phyloP scores from a whole-genome alignment of 1,139 yeast species.

The Blastobotrys ciferrii region DNA sequence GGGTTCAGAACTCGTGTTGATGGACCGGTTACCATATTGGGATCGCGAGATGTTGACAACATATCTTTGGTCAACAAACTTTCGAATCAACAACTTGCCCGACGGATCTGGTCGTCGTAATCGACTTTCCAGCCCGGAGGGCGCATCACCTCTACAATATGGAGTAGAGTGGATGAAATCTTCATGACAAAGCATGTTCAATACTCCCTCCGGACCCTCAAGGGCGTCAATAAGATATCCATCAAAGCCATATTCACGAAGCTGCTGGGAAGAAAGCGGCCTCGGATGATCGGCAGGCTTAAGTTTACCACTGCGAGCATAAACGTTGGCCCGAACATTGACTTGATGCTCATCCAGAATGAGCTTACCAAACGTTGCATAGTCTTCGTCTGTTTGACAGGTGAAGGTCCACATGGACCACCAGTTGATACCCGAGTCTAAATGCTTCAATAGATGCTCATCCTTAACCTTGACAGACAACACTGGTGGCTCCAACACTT shows the following conservation, averaged over 20 bases:
- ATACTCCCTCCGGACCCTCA: slow-evolving; percentile 71
- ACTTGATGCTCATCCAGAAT: slow-evolving; percentile 41
- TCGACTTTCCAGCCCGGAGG: neutral
- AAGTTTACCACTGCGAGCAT: slow-evolving; percentile 30
- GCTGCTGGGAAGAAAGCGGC: slow-evolving; percentile 25
- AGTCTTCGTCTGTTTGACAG: slow-evolving; percentile 44
- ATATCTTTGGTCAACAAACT: slow-evolving; percentile 15
- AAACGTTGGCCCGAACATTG: slow-evolving; percentile 49
- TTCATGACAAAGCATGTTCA: slow-evolving; percentile 67
- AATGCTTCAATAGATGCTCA: slow-evolving; percentile 19
- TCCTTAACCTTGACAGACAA: slow-evolving; percentile 59
- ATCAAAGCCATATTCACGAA: slow-evolving; percentile 66
- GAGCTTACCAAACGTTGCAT: slow-evolving; percentile 42
- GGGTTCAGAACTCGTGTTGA: neutral
- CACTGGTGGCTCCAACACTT: slow-evolving; percentile 74
- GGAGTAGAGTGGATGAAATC: slow-evolving; percentile 64
- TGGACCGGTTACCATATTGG: slow-evolving; percentile 23
- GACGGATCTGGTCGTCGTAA: neutral
- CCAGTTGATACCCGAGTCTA: neutral
- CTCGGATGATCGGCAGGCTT: slow-evolving; percentile 24
- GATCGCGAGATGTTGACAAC: slow-evolving; percentile 20
- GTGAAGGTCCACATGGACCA: slow-evolving; percentile 45
- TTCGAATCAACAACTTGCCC: slow-evolving; percentile 18
- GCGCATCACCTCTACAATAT: slow-evolving; percentile 43
- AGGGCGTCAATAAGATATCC: slow-evolving; percentile 73